Percentiles rank a stretch among this genome's conserved stretches.
These are phyloP conservation scores for Mycosphaerella sp. DNA, from an alignment of 2,329 filamentous ascomycete genomes.

Conservation along the genomic window DNA sequence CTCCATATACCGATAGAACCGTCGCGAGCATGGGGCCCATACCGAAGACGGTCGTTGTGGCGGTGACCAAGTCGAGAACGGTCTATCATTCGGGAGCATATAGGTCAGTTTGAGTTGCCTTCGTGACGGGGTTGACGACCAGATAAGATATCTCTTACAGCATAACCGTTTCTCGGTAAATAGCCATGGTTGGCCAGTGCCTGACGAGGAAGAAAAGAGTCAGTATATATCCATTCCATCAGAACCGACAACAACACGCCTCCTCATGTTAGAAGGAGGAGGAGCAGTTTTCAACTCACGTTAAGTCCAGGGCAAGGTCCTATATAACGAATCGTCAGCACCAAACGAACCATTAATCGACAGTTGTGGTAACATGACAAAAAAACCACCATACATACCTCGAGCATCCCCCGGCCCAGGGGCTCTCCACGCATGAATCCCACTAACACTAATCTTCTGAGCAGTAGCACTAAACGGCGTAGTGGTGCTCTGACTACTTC, in stretches of 20 bases:
- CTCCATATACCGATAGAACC: slow-evolving; percentile 32
- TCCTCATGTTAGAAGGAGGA: too few species aligned
- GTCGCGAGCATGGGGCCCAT: slow-evolving; percentile 30
- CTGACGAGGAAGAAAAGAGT: neutral
- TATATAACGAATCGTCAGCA: too few species aligned
- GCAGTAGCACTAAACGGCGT: neutral
- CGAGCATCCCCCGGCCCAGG: slow-evolving; percentile 28
- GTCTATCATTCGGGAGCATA: slow-evolving; percentile 10
- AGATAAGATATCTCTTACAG: neutral
- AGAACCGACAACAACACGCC: too few species aligned
- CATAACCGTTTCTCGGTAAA: slow-evolving; percentile 31
- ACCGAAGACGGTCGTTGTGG: slow-evolving; percentile 26
- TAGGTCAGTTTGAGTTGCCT: too few species aligned
- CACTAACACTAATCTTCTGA: neutral
- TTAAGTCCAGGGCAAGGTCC: slow-evolving; percentile 32
- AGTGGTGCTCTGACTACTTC: neutral
- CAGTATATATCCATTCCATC: neutral
- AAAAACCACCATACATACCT: slow-evolving; percentile 10
- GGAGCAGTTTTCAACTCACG: slow-evolving; percentile 9
- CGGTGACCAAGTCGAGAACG: slow-evolving; percentile 29
- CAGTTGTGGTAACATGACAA: too few species aligned
- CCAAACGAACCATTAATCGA: too few species aligned
- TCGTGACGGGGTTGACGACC: too few species aligned
- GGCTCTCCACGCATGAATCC: slow-evolving; percentile 20
- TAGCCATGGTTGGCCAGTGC: slow-evolving; percentile 31